Evolutionary conservation across 129 eudicot species (phyloP), one percentile per base, ranked within the genome.

Genomic region (Flaveria linearis): DNA sequence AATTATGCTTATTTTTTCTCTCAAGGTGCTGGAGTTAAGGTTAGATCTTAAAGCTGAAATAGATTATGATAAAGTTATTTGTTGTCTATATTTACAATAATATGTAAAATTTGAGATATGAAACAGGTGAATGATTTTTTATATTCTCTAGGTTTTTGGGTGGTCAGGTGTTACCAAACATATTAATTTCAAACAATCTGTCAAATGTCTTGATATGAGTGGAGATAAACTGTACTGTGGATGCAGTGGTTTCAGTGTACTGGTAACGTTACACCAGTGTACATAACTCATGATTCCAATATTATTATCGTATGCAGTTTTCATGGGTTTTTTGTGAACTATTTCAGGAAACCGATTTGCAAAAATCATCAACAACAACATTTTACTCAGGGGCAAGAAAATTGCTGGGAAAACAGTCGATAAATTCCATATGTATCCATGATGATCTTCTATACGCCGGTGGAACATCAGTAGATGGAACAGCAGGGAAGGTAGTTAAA

Each of bases 21-120:
- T 73, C 96, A 88, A 82, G 87, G 80, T 82, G 76, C 87, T 30
- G 96, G 96, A 64, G 88, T 90, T 61, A 90, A 87, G 96, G 93
- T 90, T 46, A 66, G 72, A 0, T 51, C 67, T 46, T 69, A 30
- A 15, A 80, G 6, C 12, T 5, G 30, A 56, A 64, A 50, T 17
- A 42, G n/a, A 42, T 12, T 23, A 16, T 51, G 23, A 49, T 70
- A 70, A 51, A 50, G n/a, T 9, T 30, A 26, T 0, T 17, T 36
- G 10, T 28, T 28, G 75, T 28, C 20, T 57, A 16, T 22, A 46
- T 8, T 14, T 22, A 51, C 49, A 65, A 33, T 17, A 65, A 13
- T 30, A 63, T 14, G 15, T 53, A 62, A 39, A 23, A 72, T 5
- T 62, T 0, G 28, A 49, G 68, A 42, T 64, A 42, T 20, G 25